Evolutionary conservation across 2,329 filamentous ascomycete genomes (phyloP).

Genomic region (Phialocephala subalpina): DNA sequence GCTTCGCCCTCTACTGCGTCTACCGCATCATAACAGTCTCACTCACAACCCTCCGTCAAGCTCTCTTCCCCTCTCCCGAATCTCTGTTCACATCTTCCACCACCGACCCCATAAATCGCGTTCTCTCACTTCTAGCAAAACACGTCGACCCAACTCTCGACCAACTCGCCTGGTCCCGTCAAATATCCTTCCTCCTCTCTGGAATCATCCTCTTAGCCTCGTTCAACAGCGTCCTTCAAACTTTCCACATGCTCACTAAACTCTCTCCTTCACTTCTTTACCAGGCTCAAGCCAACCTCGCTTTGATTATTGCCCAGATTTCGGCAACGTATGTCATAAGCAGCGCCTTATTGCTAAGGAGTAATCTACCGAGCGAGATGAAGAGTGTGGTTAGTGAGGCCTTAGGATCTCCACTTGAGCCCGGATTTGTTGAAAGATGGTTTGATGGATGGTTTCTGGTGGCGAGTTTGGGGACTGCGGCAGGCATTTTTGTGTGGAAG

Average conservation of each 20-base stretch:
- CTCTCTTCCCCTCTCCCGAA: slow-evolving; percentile 46
- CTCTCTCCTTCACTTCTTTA: slow-evolving; percentile 78
- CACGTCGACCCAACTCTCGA: slow-evolving; percentile 87
- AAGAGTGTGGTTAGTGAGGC: slow-evolving; percentile 80
- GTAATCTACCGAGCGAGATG: slow-evolving; percentile 80
- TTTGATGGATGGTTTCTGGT: slow-evolving; percentile 88
- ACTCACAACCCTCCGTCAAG: slow-evolving; percentile 71
- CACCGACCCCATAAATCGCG: slow-evolving; percentile 85
- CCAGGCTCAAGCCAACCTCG: slow-evolving; percentile 76
- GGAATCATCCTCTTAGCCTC: slow-evolving; percentile 84
- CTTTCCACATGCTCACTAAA: slow-evolving; percentile 80
- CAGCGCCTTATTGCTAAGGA: slow-evolving; percentile 77
- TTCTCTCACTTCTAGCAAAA: slow-evolving; percentile 80
- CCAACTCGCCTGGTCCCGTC: slow-evolving; percentile 82
- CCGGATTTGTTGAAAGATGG: slow-evolving; percentile 78
- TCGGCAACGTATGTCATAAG: slow-evolving; percentile 87
- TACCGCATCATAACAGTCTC: slow-evolving; percentile 81
- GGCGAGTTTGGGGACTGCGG: slow-evolving; percentile 69
- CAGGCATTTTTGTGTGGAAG: slow-evolving; percentile 77
- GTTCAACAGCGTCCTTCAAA: slow-evolving; percentile 85
- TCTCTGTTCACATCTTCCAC: slow-evolving; percentile 59
- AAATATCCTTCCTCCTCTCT: slow-evolving; percentile 84
- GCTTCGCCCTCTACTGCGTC: slow-evolving; percentile 83
- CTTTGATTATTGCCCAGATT: slow-evolving; percentile 81
- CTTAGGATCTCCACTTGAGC: slow-evolving; percentile 76